Evolutionary conservation across 2,329 filamentous ascomycete species (phyloP), one percentile per base, ranked within the genome.

Genomic region (Coniochaeta sp.): DNA sequence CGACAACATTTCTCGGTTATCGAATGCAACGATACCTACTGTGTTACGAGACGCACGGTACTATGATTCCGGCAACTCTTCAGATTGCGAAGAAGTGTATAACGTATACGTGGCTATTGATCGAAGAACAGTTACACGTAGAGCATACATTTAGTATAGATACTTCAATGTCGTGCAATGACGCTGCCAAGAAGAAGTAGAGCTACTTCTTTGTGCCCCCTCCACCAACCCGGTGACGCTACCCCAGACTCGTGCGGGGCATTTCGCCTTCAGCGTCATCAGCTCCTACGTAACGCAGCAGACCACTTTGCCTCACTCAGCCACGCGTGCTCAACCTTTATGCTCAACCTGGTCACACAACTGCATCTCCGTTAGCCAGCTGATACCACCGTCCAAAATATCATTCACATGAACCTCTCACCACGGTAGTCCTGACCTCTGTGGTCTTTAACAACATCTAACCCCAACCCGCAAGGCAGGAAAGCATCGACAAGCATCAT

Each of bases 271-370:
- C 18, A 42, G 38, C 38, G 38, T 42, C 38, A 42, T 42, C 38
- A 42, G 38, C 38, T 42, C 38, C 38, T 42, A 42, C 38, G 38
- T 42, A n/a, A 42, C 38, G 38, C 38, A 42, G 38, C 38, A 42
- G 38, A 42, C 38, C 38, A 42, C 38, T 14, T 42, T 38, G 4
- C 33, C 33, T 38, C 33, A 38, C 33, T 13, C 22, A 42, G 38
- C 38, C 38, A 26, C 38, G 13, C 38, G n/a, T 42, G 38, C 18
- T n/a, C 26, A 5, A 40, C 8, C 8, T n/a, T 40, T 22, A n/a
- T n/a, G n/a, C n/a, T 35, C 4, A 13, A 16, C 32, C 32, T 35
- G n/a, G n/a, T 16, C 35, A 24, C 20, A 42, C 38, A 42, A 24
- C 18, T 42, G 18, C 22, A 26, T 3, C 8, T 14, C 12, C 14